Evolutionary conservation across 345 rosid species (phyloP).

Genomic region (Melaleuca quinquenervia): DNA sequence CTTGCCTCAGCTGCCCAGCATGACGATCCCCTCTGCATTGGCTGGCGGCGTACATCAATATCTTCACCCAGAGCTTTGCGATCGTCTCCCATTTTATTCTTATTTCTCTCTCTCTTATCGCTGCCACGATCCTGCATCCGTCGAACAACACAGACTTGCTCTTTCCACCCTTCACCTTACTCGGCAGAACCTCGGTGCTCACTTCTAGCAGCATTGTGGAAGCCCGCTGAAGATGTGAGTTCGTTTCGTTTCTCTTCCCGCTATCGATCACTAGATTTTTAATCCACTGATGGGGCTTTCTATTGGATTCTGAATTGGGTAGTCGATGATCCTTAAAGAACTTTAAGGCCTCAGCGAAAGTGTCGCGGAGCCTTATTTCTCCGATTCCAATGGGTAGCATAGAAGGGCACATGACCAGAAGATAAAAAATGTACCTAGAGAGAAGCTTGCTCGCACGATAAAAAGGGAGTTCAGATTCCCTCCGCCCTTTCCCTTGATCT

Average conservation of each 20-base stretch:
- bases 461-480: neutral
- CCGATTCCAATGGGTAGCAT: slow-evolving; percentile 1
- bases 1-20: slow-evolving; percentile 31
- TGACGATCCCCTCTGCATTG: slow-evolving; percentile 18
- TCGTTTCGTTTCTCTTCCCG: neutral
- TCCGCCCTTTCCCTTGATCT: neutral
- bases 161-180: slow-evolving; percentile 7
- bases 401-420: slow-evolving; percentile 1
- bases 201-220: neutral
- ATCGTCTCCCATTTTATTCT: neutral
- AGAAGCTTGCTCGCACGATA: neutral
- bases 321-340: neutral
- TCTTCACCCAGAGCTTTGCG: slow-evolving; percentile 8
- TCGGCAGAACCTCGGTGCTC: neutral
- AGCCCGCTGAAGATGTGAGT: neutral
- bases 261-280: too few species aligned
- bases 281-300: neutral
- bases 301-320: neutral
- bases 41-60: slow-evolving; percentile 4
- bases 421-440: neutral
- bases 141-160: slow-evolving; percentile 20
- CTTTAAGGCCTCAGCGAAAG: neutral
- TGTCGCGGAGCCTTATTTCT: neutral
- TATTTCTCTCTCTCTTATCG: neutral
- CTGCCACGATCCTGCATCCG: slow-evolving; percentile 5